A percentile compares a stretch with the other conserved stretches of the same genome.
These are phyloP conservation scores for Apophysomyces elegans DNA, from an alignment of 371 early-diverging fungal species.

Conservation along the genomic window DNA sequence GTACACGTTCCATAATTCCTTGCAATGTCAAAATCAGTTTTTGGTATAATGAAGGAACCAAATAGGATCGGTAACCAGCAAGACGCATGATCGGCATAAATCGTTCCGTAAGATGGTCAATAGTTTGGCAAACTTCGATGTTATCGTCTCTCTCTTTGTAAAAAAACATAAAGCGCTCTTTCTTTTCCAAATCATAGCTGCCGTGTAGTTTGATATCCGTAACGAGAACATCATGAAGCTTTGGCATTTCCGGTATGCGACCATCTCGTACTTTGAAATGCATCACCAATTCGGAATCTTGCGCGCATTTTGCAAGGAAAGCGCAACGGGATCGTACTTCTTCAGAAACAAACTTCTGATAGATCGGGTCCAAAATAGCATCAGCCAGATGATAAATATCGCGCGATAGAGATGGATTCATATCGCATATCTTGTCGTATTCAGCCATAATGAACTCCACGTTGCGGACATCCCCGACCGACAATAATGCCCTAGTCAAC, in stretches of 20 bases:
- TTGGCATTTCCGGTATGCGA: slow-evolving; percentile 28
- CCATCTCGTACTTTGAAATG: slow-evolving; percentile 30
- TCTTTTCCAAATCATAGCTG: slow-evolving; percentile 28
- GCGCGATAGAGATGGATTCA: slow-evolving; percentile 65
- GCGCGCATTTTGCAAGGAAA: slow-evolving; percentile 29
- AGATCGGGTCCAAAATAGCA: slow-evolving; percentile 58
- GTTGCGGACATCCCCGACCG: slow-evolving; percentile 67
- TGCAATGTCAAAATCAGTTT: slow-evolving; percentile 47
- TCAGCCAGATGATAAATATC: slow-evolving; percentile 66
- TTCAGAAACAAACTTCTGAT: slow-evolving; percentile 46
- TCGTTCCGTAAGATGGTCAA: slow-evolving; percentile 44
- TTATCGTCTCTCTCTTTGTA: slow-evolving; percentile 34
- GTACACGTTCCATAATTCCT: slow-evolving; percentile 39
- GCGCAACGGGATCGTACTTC: slow-evolving; percentile 21
- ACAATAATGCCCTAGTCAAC: slow-evolving; percentile 63
- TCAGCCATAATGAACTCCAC: slow-evolving; percentile 58
- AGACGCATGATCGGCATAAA: slow-evolving; percentile 56
- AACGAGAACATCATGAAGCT: slow-evolving; percentile 28
- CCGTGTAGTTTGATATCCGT: slow-evolving; percentile 33
- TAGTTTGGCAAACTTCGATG: slow-evolving; percentile 21
- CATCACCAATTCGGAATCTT: slow-evolving; percentile 24
- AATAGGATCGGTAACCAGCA: slow-evolving; percentile 53
- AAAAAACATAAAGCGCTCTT: slow-evolving; percentile 58
- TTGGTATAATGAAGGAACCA: slow-evolving; percentile 48
- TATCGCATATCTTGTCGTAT: slow-evolving; percentile 60